Evolutionary conservation across 2,329 filamentous ascomycete genomes (phyloP).

Genomic region (Hypoxylon sp.): DNA sequence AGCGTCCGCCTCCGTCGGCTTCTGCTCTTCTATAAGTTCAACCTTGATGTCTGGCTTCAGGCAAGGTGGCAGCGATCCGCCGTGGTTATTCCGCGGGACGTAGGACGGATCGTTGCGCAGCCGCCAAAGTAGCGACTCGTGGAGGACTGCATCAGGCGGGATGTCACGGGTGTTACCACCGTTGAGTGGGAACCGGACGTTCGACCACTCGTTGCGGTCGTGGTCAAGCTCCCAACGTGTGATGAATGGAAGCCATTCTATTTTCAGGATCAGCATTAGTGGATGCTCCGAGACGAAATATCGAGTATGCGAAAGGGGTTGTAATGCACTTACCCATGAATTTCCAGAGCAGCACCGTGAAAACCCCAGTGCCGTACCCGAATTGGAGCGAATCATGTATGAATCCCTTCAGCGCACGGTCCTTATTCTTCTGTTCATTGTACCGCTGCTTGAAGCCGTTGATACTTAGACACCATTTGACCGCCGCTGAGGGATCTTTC

Average conservation of each 20-base stretch:
- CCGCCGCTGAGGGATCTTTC: constrained; percentile 50
- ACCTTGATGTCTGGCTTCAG: constrained; percentile 48
- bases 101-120: constrained; percentile 52
- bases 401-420: constrained; percentile 53
- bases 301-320: background rate
- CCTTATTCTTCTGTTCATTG: constrained; percentile 47
- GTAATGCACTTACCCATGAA: constrained; percentile 57
- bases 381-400: constrained; percentile 60
- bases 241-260: constrained; percentile 59
- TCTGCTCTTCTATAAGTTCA: constrained; percentile 23
- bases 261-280: constrained; percentile 11
- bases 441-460: constrained; percentile 55
- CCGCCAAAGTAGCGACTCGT: constrained; percentile 57
- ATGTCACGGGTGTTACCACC: constrained; percentile 57
- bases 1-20: constrained; percentile 10
- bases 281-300: background rate
- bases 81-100: constrained; percentile 56
- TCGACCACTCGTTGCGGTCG: constrained; percentile 51
- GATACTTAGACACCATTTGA: constrained; percentile 56
- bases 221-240: constrained; percentile 59
- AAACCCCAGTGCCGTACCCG: constrained; percentile 57
- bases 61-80: constrained; percentile 52
- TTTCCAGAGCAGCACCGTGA: constrained; percentile 60
- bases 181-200: constrained; percentile 59
- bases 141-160: constrained; percentile 57